Conservation (phyloP, 1,284 basidiomycete genomes). For the Mycosarcoma maydis region DNA sequence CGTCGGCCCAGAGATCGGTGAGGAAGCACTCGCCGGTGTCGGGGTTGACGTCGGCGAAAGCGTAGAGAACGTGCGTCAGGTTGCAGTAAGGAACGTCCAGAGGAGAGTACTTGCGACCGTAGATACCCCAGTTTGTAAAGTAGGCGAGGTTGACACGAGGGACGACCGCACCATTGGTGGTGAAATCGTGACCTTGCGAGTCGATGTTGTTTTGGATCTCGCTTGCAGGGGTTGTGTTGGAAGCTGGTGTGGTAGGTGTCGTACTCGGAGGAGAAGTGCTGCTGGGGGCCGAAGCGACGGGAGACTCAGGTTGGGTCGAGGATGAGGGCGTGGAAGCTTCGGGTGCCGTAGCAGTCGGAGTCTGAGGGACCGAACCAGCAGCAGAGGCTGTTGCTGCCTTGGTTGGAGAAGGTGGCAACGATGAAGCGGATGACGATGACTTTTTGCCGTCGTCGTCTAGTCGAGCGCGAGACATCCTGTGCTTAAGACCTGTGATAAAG, state of each 20-base stretch:
- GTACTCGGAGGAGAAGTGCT: slow-evolving; percentile 11
- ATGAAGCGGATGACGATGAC: slow-evolving; percentile 22
- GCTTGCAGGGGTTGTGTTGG: slow-evolving; percentile 4
- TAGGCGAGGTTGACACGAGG: slow-evolving; percentile 40
- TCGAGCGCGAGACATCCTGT: slow-evolving; percentile 33
- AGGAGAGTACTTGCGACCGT: slow-evolving; percentile 83
- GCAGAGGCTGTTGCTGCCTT: slow-evolving; percentile 21
- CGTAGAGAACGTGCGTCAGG: slow-evolving; percentile 83
- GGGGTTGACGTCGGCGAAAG: slow-evolving; percentile 83
- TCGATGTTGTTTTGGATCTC: slow-evolving; percentile 1
- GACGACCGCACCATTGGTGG: slow-evolving; percentile 40
- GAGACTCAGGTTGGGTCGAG: slow-evolving; percentile 7
- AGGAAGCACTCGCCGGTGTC: slow-evolving; percentile 73
- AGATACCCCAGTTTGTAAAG: slow-evolving; percentile 81
- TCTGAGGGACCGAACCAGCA: slow-evolving; percentile 6
- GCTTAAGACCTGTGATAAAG: slow-evolving; percentile 25
- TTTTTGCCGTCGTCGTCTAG: slow-evolving; percentile 30
- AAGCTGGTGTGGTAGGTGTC: slow-evolving; percentile 4
- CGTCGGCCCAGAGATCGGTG: slow-evolving; percentile 84
- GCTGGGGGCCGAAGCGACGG: slow-evolving; percentile 4
- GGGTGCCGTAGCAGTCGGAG: slow-evolving; percentile 3
- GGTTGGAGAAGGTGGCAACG: slow-evolving; percentile 39
- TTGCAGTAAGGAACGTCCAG: slow-evolving; percentile 74
- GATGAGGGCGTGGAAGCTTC: slow-evolving; percentile 8
- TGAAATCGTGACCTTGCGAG: slow-evolving; percentile 24